These are phyloP conservation scores for Tripterygium wilfordii DNA, from an alignment of 177 flowering plant genomes.

Conservation along the genomic window DNA sequence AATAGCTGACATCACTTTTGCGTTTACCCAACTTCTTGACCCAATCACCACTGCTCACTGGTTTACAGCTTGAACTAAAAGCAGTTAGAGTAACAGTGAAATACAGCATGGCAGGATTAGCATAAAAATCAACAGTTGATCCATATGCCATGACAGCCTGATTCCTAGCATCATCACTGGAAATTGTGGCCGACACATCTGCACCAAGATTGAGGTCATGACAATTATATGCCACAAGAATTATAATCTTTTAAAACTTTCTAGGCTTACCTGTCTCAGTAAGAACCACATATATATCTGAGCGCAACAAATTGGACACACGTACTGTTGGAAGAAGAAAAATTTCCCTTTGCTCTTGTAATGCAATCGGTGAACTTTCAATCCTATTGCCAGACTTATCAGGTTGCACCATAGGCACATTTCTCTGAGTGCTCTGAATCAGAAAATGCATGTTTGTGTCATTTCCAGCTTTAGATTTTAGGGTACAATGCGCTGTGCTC, in stretches of 20 bases:
- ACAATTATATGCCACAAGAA: background rate
- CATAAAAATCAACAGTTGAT: slow-evolving; percentile 67
- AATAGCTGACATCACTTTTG: slow-evolving; percentile 33
- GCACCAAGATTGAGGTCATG: slow-evolving; percentile 18
- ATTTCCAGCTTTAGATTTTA: slow-evolving; percentile 31
- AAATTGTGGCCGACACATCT: slow-evolving; percentile 31
- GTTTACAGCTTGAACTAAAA: slow-evolving; percentile 56
- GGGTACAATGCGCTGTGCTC: slow-evolving; percentile 56
- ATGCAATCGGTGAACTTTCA: slow-evolving; percentile 44
- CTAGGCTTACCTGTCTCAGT: slow-evolving; percentile 52
- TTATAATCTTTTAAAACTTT: background rate
- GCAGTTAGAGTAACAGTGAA: slow-evolving; percentile 63
- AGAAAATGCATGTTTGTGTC: slow-evolving; percentile 57
- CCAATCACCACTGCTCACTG: slow-evolving; percentile 80
- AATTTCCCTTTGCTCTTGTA: slow-evolving; percentile 85
- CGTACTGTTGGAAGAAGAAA: slow-evolving; percentile 81
- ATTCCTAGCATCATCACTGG: slow-evolving; percentile 38
- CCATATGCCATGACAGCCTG: slow-evolving; percentile 63
- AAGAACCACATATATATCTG: slow-evolving; percentile 61
- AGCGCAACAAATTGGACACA: slow-evolving; percentile 62
- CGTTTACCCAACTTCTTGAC: slow-evolving; percentile 70
- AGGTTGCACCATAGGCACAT: slow-evolving; percentile 63
- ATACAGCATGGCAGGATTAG: slow-evolving; percentile 63
- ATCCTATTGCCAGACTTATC: slow-evolving; percentile 27
- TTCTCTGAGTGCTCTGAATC: slow-evolving; percentile 63